Evolutionary conservation across 2,329 filamentous ascomycete species (phyloP).

Genomic region (Cercospora zeina): DNA sequence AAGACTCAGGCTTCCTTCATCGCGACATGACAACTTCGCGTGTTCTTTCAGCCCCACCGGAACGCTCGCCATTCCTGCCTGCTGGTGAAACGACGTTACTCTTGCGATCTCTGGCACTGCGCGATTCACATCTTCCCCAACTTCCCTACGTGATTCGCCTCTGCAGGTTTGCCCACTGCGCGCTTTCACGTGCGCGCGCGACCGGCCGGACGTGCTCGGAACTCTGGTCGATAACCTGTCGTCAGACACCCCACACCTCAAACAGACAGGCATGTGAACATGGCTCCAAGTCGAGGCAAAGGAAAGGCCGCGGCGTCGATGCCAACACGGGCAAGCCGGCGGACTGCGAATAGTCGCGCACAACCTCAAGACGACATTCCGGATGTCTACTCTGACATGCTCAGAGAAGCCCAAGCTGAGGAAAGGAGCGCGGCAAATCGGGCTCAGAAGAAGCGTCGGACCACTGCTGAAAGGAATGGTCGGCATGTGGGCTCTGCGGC

Average conservation of each 20-base stretch:
- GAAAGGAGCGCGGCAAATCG: conserved; percentile 24
- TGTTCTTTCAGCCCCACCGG: background rate
- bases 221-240: background rate
- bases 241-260: background rate
- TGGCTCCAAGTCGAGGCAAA: conserved; percentile 39
- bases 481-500: background rate
- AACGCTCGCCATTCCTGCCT: background rate
- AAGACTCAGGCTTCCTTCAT: background rate
- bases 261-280: conserved; percentile 16
- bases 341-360: conserved; percentile 22
- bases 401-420: conserved; percentile 33
- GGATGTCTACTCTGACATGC: conserved; percentile 37
- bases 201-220: background rate
- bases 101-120: background rate
- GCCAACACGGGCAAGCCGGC: conserved; percentile 16
- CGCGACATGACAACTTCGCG: background rate
- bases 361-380: conserved; percentile 19
- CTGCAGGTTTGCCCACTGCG: background rate
- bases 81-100: background rate
- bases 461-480: conserved; percentile 11
- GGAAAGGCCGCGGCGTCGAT: conserved; percentile 23
- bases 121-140: background rate
- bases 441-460: conserved; percentile 36
- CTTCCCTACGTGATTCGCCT: background rate
- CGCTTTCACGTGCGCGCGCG: background rate